Percentiles rank a stretch among this genome's conserved stretches.
Conservation (phyloP, 2,329 filamentous ascomycete species). For the Myriangium duriaei region DNA sequence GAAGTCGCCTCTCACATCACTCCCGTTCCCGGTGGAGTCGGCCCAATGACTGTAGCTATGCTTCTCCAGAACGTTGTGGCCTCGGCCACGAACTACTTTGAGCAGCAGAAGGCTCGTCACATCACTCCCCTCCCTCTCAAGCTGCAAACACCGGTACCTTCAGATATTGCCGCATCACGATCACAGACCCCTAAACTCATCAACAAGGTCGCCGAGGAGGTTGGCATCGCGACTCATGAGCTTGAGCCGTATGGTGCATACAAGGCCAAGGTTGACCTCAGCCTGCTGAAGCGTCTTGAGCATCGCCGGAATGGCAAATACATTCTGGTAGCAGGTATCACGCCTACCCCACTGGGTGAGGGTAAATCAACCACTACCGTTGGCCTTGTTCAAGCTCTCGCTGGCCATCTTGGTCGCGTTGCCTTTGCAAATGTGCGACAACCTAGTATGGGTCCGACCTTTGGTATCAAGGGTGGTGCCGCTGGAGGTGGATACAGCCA, state of each 20-base stretch:
- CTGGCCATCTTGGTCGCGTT: constrained; percentile 74
- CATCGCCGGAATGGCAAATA: constrained; percentile 86
- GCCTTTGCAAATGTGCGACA: constrained; percentile 95
- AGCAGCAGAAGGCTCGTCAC: constrained; percentile 66
- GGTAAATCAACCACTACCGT: constrained; percentile 98
- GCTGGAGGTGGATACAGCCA: constrained; percentile 97
- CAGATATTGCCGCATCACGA: constrained; percentile 84
- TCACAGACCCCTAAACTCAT: constrained; percentile 87
- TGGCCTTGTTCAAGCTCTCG: constrained; percentile 84
- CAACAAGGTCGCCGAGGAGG: constrained; percentile 67
- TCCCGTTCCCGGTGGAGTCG: constrained; percentile 90
- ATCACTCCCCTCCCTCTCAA: constrained; percentile 76
- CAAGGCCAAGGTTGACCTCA: constrained; percentile 89
- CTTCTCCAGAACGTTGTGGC: constrained; percentile 89
- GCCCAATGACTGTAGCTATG: constrained; percentile 99
- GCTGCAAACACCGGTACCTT: constrained; percentile 71
- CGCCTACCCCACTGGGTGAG: constrained; percentile 89
- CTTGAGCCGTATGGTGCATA: constrained; percentile 88
- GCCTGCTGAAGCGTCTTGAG: constrained; percentile 66
- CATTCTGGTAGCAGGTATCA: constrained; percentile 88
- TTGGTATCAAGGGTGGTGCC: constrained; percentile 96
- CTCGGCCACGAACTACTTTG: constrained; percentile 68
- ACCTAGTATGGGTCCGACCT: constrained; percentile 92
- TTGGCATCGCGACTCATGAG: constrained; percentile 80
- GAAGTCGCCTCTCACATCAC: constrained; percentile 88